Conservation (phyloP, 306 rosid species). For the Mimosa pudica region DNA sequence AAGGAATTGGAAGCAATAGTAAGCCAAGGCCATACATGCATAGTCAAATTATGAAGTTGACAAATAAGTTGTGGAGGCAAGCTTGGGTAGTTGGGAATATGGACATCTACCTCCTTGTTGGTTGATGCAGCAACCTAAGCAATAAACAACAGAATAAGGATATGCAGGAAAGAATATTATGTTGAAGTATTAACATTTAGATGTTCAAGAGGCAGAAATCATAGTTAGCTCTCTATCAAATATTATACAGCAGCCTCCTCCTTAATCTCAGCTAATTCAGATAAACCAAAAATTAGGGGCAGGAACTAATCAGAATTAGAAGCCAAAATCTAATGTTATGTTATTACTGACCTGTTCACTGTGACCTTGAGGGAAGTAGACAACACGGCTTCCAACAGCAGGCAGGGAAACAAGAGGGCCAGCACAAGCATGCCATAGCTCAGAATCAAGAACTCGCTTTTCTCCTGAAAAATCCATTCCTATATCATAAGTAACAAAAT, state of each 20-base stretch:
- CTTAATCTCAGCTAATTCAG: neutral
- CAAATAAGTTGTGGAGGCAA: constrained; percentile 94
- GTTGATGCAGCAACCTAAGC: constrained; percentile 89
- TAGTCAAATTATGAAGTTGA: constrained; percentile 95
- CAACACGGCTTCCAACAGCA: constrained; percentile 86
- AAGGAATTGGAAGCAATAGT: neutral
- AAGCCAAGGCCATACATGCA: constrained; percentile 72
- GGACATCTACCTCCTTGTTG: constrained; percentile 89
- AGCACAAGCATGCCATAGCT: constrained; percentile 99
- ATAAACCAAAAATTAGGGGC: neutral
- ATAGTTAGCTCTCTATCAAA: neutral
- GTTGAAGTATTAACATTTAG: constrained; percentile 5
- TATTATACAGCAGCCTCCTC: neutral
- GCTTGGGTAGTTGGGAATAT: constrained; percentile 91
- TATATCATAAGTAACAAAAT: neutral
- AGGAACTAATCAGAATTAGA: neutral
- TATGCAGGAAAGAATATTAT: neutral
- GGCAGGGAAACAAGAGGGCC: constrained; percentile 97
- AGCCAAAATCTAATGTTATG: constrained; percentile 35
- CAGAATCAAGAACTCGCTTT: constrained; percentile 84
- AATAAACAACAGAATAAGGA: constrained; percentile 27
- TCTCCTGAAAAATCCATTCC: constrained; percentile 71
- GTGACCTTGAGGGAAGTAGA: constrained; percentile 95
- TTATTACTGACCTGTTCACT: constrained; percentile 79
- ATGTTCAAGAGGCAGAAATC: constrained; percentile 16